phyloP scores from a whole-genome alignment of 2,329 filamentous ascomycete species.

The Fusarium avenaceum region DNA sequence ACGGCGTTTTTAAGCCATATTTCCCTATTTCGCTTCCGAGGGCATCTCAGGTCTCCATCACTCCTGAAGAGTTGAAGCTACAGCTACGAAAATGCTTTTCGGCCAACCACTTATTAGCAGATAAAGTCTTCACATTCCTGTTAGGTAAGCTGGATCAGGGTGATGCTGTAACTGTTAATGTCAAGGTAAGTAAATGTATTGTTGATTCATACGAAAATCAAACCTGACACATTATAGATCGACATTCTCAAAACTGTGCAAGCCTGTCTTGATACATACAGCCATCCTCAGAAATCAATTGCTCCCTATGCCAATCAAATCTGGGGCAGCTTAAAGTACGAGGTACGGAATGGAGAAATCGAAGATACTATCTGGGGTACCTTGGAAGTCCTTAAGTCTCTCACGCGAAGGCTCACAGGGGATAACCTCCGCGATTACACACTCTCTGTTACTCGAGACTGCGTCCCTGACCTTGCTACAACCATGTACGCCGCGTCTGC shows the following conservation, averaged over 20 bases:
- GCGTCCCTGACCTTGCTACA: slow-evolving; percentile 66
- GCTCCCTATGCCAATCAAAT: slow-evolving; percentile 64
- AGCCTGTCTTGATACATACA: slow-evolving; percentile 66
- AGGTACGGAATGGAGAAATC: slow-evolving; percentile 72
- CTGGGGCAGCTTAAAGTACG: slow-evolving; percentile 73
- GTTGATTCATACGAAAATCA: background rate
- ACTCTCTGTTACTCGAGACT: slow-evolving; percentile 65
- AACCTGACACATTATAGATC: slow-evolving; percentile 53
- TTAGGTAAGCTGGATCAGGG: slow-evolving; percentile 71
- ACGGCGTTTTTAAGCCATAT: slow-evolving; percentile 70
- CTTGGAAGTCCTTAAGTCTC: slow-evolving; percentile 65
- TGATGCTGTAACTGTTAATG: slow-evolving; percentile 69
- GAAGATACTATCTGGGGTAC: slow-evolving; percentile 70
- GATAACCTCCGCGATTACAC: slow-evolving; percentile 62
- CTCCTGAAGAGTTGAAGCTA: slow-evolving; percentile 68
- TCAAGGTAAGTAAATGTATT: slow-evolving; percentile 60
- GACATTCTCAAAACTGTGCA: slow-evolving; percentile 70
- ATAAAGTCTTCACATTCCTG: slow-evolving; percentile 65
- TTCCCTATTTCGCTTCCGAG: slow-evolving; percentile 71
- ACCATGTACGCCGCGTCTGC: slow-evolving; percentile 66
- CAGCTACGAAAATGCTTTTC: slow-evolving; percentile 68
- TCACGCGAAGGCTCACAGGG: slow-evolving; percentile 61
- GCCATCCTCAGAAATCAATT: slow-evolving; percentile 61
- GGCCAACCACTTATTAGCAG: slow-evolving; percentile 62
- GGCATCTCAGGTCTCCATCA: slow-evolving; percentile 65